Conservation (phyloP, 148 eudicot species). For the Chenopodium suecicum region DNA sequence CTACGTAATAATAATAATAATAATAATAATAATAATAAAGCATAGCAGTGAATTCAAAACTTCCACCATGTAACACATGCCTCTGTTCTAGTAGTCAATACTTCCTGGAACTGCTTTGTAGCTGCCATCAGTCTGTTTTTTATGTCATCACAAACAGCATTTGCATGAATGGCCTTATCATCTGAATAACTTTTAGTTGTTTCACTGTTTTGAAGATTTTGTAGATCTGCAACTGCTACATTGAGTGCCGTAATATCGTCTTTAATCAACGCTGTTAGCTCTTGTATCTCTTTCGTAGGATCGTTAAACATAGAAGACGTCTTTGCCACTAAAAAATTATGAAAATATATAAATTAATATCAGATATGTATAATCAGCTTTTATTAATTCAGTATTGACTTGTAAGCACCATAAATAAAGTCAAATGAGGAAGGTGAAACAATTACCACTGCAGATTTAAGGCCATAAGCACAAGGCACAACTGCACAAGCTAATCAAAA, state of each 20-base stretch:
- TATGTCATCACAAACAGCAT: conserved; percentile 76
- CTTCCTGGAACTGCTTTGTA: conserved; percentile 80
- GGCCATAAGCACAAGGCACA: too few species aligned
- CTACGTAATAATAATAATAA: neutral
- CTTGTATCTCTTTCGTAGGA: conserved; percentile 73
- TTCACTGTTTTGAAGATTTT: conserved; percentile 61
- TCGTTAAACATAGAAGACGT: conserved; percentile 84
- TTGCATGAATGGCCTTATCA: conserved; percentile 62
- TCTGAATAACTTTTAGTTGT: conserved; percentile 56
- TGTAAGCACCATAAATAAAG: neutral
- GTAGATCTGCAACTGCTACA: conserved; percentile 72
- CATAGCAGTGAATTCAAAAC: neutral
- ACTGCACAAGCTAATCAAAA: neutral
- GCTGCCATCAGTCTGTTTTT: conserved; percentile 82
- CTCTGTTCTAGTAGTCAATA: conserved; percentile 79
- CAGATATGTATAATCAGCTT: neutral
- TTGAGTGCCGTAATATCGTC: conserved; percentile 68
- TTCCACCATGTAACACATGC: conserved; percentile 28
- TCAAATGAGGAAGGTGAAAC: neutral
- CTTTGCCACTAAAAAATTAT: conserved; percentile 53
- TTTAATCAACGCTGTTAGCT: conserved; percentile 60
- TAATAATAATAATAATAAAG: neutral
- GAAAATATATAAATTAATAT: neutral
- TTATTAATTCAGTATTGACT: neutral
- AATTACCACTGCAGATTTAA: neutral